These are phyloP conservation scores for Poronia punctata DNA, from an alignment of 495 filamentous ascomycete species.

Conservation along the genomic window DNA sequence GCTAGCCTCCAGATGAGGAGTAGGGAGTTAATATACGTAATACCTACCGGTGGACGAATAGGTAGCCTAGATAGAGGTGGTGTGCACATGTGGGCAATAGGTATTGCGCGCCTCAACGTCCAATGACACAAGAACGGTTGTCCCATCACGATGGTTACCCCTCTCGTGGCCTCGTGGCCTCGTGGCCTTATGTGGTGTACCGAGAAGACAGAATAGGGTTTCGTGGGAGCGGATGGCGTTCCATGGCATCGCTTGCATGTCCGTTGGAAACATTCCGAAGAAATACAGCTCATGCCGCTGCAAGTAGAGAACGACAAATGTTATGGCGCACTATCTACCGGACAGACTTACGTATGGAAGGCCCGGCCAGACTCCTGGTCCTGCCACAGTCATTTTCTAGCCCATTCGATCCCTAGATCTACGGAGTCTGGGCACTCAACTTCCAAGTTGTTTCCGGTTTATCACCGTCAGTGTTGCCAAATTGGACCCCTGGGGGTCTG, in stretches of 20 bases:
- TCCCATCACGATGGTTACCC: constrained; percentile 4
- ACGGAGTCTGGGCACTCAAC: too few species aligned
- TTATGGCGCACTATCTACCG: too few species aligned
- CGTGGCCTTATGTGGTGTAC: constrained; percentile 1
- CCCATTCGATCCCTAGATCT: too few species aligned
- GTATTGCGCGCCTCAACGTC: neutral
- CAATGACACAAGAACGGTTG: neutral
- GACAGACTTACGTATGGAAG: too few species aligned
- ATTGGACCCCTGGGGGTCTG: constrained; percentile 5
- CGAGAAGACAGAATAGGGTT: constrained; percentile 3
- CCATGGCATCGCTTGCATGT: constrained; percentile 6
- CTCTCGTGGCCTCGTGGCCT: constrained; percentile 1
- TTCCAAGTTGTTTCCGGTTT: too few species aligned
- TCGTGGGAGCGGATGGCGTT: neutral
- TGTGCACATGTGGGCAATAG: neutral
- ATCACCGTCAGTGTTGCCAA: constrained; percentile 3
- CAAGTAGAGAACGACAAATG: too few species aligned
- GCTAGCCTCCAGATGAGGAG: too few species aligned
- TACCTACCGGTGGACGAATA: too few species aligned
- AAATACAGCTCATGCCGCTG: neutral
- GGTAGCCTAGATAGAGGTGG: neutral
- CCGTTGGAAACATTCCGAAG: constrained; percentile 1
- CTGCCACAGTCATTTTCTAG: too few species aligned
- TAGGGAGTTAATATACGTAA: too few species aligned
- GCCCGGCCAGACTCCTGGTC: too few species aligned